Conservation (phyloP, 2,329 filamentous ascomycete genomes). For the Xylaria sp. region DNA sequence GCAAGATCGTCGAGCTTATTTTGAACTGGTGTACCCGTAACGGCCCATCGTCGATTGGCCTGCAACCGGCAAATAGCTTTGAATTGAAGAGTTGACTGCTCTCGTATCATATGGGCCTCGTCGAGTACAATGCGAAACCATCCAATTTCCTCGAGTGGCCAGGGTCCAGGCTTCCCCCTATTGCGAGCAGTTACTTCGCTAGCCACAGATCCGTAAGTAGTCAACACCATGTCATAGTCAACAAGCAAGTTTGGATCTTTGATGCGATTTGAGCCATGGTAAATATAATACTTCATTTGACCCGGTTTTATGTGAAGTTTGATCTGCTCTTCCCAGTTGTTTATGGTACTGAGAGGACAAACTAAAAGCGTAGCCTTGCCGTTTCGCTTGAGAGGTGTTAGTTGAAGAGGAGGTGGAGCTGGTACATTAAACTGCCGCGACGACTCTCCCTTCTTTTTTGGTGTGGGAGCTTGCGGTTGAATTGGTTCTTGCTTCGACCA, state of each 20-base stretch:
- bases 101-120: conserved; percentile 94
- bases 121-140: conserved; percentile 96
- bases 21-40: conserved; percentile 96
- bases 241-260: conserved; percentile 75
- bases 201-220: conserved; percentile 89
- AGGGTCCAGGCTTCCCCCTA: conserved; percentile 67
- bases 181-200: conserved; percentile 77
- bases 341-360: conserved; percentile 88
- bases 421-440: conserved; percentile 53
- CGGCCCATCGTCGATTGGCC: conserved; percentile 88
- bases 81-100: conserved; percentile 81
- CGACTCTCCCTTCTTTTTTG: conserved; percentile 52
- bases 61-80: conserved; percentile 84
- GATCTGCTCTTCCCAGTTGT: conserved; percentile 95
- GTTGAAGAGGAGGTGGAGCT: conserved; percentile 56
- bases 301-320: conserved; percentile 77
- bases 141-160: conserved; percentile 79
- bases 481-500: conserved; percentile 68
- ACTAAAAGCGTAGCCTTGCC: conserved; percentile 84
- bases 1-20: conserved; percentile 92
- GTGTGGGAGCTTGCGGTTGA: conserved; percentile 56
- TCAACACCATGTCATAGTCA: conserved; percentile 85
- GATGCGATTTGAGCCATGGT: conserved; percentile 82
- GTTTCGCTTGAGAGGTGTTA: conserved; percentile 70
- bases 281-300: conserved; percentile 78